Base-by-base conservation (phyloP, 306 rosid species). In the Gynostemma pentaphyllum region DNA sequence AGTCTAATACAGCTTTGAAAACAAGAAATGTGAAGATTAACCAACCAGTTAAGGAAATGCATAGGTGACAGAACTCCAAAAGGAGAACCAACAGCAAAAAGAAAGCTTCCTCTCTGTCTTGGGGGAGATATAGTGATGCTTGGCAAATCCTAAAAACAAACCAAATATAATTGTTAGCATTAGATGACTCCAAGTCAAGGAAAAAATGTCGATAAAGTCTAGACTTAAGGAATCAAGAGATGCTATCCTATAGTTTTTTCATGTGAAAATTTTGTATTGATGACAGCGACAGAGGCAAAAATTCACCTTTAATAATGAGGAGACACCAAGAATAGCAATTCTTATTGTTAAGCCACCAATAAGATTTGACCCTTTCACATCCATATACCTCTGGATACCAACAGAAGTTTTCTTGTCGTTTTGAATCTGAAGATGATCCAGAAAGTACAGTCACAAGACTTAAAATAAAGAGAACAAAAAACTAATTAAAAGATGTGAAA, bases 81-180 rank as follows among this genome's bases (percentile, higher is more conserved):
- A 59, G 97, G 97, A 75, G 97, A 91, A 72, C 96, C 97, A 69
- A 91, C 81, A 29, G 88, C 89, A 62, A 91, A 75, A 72, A 85
- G 88, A 76, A 82, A 86, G 77, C 81, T 76, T 61, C 98, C 98
- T 76, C 81, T 84, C 70, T 77, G 83, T 74, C 70, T 76, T 74
- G 75, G 77, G 68, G 87, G 76, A 32, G 90, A 81, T 71, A 78
- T 62, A 26, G 60, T 36, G 73, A 74, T 65, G 64, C 74, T 77
- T 71, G 85, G 80, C 75, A 56, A 30, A 27, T 70, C 88, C 98
- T 92, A 72, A 49, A 73, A 80, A 61, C 30, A 71, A 61, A 9
- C 45, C 57, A 59, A 47, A 51, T 48, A 44, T 80, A 73, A 77
- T 57, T 65, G 51, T 49, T 69, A 68, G 2, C 28, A 29, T 12